phyloP scores from a whole-genome alignment of 345 rosid genomes.

The Melaleuca alternifolia region DNA sequence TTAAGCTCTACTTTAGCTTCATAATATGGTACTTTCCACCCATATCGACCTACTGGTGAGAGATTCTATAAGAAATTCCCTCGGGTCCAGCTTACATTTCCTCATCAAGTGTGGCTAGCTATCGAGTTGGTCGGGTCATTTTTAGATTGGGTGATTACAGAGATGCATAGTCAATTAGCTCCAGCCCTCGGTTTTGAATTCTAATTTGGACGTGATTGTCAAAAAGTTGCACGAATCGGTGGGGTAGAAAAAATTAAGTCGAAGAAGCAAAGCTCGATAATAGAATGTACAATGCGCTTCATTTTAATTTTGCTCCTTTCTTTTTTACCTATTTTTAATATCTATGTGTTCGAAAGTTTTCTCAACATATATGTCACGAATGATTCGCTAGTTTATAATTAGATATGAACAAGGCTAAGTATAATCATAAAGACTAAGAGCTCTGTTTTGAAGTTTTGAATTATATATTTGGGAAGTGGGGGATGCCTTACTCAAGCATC shows the following conservation, averaged over 20 bases:
- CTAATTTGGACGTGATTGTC: neutral
- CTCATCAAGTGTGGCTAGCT: neutral
- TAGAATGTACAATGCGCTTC: neutral
- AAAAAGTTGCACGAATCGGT: neutral
- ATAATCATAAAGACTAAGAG: too few species aligned
- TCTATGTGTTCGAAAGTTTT: neutral
- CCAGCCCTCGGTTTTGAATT: neutral
- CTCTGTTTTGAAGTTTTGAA: too few species aligned
- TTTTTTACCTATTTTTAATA: neutral
- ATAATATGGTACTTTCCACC: neutral
- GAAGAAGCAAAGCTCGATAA: neutral
- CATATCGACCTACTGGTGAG: neutral
- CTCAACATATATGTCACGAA: rapidly evolving
- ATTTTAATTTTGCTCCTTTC: neutral
- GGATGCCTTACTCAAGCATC: too few species aligned
- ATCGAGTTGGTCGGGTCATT: neutral
- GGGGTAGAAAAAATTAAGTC: neutral
- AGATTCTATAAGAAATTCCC: neutral
- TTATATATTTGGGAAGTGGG: too few species aligned
- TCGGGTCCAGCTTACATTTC: neutral
- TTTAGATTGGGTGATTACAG: neutral
- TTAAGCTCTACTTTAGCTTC: neutral
- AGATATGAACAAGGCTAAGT: too few species aligned
- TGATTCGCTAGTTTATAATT: neutral
- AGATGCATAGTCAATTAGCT: neutral